Conservation (phyloP, 2,329 filamentous ascomycete species). For the Camillea tinctor region DNA sequence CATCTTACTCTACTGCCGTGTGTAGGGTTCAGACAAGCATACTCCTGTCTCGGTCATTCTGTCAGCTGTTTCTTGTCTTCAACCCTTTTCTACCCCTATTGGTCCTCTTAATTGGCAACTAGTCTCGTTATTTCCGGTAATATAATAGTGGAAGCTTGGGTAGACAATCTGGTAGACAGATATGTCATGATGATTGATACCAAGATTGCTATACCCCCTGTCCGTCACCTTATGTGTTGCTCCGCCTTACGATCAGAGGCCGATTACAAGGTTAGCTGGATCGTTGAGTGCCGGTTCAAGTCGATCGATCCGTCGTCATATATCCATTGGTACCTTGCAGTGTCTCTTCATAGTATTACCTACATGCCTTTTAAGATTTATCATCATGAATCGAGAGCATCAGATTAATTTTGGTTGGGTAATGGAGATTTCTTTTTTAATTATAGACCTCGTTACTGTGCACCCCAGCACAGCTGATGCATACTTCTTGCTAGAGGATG, state of each 20-base stretch:
- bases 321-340: neutral
- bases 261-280: neutral
- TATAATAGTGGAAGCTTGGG: neutral
- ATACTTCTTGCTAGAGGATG: neutral
- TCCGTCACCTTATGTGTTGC: neutral
- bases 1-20: constrained; percentile 6
- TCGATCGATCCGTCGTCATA: neutral
- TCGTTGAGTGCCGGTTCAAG: neutral
- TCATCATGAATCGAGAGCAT: neutral
- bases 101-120: neutral
- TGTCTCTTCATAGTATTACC: neutral
- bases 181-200: neutral
- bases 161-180: too few species aligned
- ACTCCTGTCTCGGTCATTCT: constrained; percentile 9
- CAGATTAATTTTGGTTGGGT: neutral
- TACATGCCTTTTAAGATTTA: neutral
- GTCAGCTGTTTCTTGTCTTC: neutral
- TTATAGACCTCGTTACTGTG: neutral
- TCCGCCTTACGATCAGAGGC: neutral
- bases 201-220: neutral
- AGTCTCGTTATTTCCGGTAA: neutral
- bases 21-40: constrained; percentile 10
- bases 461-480: neutral
- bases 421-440: neutral
- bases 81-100: neutral